Evolutionary conservation across 2,329 filamentous ascomycete species (phyloP).

Genomic region (Xylaria sp.): DNA sequence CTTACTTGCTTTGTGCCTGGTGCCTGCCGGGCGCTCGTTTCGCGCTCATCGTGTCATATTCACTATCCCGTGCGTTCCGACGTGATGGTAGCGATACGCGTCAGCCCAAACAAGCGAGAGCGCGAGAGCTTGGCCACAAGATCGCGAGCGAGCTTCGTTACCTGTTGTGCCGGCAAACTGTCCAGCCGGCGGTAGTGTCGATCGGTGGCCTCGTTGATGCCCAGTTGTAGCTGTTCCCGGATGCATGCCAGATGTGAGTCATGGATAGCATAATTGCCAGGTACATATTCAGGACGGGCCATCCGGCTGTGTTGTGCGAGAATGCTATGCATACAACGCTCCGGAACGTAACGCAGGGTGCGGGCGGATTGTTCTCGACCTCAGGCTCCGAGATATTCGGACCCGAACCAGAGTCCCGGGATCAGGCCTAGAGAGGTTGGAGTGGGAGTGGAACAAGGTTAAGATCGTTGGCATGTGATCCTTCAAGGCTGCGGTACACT

Average conservation of each 20-base stretch:
- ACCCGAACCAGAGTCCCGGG: background rate
- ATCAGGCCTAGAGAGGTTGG: background rate
- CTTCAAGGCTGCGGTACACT: background rate
- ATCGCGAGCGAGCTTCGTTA: background rate
- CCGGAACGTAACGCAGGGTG: too few relatives aligned
- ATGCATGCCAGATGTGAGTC: background rate
- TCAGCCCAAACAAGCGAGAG: background rate
- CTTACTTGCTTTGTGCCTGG: background rate
- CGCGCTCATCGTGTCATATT: background rate
- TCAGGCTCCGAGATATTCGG: background rate
- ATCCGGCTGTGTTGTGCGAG: background rate
- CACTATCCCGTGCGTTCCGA: slow-evolving; percentile 13
- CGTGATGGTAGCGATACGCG: slow-evolving; percentile 7
- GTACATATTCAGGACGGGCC: background rate
- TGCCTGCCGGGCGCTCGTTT: too few relatives aligned
- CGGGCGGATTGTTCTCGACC: background rate
- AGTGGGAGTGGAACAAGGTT: background rate
- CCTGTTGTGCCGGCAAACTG: background rate
- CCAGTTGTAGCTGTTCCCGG: background rate
- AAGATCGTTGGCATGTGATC: background rate
- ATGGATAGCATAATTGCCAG: background rate
- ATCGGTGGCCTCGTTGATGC: too few relatives aligned
- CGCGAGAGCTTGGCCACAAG: background rate
- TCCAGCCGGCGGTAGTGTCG: background rate
- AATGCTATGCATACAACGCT: background rate